Evolutionary conservation across 495 filamentous ascomycete genomes (phyloP).

Genomic region (Apiosordaria backusii): DNA sequence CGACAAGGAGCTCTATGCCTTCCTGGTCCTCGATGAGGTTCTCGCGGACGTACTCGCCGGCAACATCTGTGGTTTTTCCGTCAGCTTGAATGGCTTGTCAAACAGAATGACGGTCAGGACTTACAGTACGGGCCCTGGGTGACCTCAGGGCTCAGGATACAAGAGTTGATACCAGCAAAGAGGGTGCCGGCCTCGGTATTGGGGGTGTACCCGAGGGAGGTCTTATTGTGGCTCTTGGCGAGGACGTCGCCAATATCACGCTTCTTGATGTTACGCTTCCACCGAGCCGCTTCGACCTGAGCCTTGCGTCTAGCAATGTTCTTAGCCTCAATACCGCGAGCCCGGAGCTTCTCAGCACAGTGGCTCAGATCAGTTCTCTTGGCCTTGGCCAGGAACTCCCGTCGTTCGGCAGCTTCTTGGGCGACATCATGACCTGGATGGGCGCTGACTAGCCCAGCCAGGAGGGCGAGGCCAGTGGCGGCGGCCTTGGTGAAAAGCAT

Average conservation of each 20-base stretch:
- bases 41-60: slow-evolving; percentile 49
- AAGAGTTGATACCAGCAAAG: slow-evolving; percentile 51
- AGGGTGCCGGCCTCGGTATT: slow-evolving; percentile 44
- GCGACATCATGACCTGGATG: slow-evolving; percentile 17
- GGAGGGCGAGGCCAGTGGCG: slow-evolving; percentile 15
- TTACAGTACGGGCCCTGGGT: slow-evolving; percentile 55
- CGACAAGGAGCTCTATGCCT: slow-evolving; percentile 56
- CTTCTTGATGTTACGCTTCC: slow-evolving; percentile 23
- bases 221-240: slow-evolving; percentile 41
- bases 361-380: slow-evolving; percentile 28
- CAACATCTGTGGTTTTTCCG: slow-evolving; percentile 26
- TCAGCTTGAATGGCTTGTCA: not conserved
- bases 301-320: slow-evolving; percentile 45
- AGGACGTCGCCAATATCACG: slow-evolving; percentile 37
- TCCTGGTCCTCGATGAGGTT: slow-evolving; percentile 53
- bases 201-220: slow-evolving; percentile 37
- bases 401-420: slow-evolving; percentile 20
- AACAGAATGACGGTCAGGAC: not conserved
- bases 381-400: slow-evolving; percentile 14
- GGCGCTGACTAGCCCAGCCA: slow-evolving; percentile 15
- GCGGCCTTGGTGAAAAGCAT: slow-evolving; percentile 20
- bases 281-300: slow-evolving; percentile 21
- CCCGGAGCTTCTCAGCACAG: slow-evolving; percentile 48
- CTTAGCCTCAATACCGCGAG: slow-evolving; percentile 45
- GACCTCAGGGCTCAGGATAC: slow-evolving; percentile 52